phyloP scores from a whole-genome alignment of 2,329 filamentous ascomycete species.

The Monosporascus sp. region DNA sequence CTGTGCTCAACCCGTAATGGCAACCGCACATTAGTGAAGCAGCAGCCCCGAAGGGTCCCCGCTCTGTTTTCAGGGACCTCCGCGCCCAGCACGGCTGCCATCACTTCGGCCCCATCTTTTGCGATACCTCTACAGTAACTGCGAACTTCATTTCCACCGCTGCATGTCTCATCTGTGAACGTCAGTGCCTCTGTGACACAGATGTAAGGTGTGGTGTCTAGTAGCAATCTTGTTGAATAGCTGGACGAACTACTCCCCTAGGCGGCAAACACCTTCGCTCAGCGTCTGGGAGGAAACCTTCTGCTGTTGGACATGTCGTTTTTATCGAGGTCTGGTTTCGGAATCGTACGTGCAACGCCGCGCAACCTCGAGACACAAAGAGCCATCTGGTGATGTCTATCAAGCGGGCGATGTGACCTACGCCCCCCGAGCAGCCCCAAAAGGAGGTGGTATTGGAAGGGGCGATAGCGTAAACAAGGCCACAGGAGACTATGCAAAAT shows the following conservation, averaged over 20 bases:
- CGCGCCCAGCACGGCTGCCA: constrained; percentile 56
- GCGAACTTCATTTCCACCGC: constrained; percentile 60
- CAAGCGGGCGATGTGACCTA: constrained; percentile 6
- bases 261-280: constrained; percentile 8
- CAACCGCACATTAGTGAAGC: constrained; percentile 59
- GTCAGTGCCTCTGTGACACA: constrained; percentile 58
- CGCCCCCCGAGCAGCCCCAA: neutral
- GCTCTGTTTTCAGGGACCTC: constrained; percentile 54
- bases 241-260: constrained; percentile 49
- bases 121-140: constrained; percentile 53
- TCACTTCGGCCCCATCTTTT: constrained; percentile 47
- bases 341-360: constrained; percentile 63
- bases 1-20: constrained; percentile 34
- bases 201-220: constrained; percentile 57
- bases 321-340: constrained; percentile 63
- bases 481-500: neutral
- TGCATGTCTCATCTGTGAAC: constrained; percentile 56
- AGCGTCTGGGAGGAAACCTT: constrained; percentile 52
- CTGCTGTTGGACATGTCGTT: constrained; percentile 64
- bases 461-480: neutral
- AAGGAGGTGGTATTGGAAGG: neutral
- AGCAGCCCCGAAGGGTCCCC: constrained; percentile 51
- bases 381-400: constrained; percentile 51
- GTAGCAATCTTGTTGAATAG: constrained; percentile 66
- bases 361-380: constrained; percentile 63